phyloP scores from a whole-genome alignment of 75 land plant species.

The Picea glauca region DNA sequence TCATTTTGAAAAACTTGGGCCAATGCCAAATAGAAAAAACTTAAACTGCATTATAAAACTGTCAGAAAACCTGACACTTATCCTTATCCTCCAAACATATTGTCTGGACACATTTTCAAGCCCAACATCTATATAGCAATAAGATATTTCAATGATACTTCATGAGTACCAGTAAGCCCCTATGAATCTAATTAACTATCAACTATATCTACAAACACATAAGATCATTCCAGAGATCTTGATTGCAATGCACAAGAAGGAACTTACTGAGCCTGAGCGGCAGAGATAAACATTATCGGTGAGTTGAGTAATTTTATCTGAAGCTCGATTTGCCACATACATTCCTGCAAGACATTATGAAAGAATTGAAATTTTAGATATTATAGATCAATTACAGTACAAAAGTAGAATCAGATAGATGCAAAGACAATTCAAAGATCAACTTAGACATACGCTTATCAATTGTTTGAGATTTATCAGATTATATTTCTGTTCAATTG shows the following conservation, averaged over 20 bases:
- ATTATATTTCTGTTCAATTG: too few species aligned
- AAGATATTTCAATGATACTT: neutral
- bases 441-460: too few species aligned
- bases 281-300: conserved; percentile 95
- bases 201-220: neutral
- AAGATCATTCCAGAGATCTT: neutral
- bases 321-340: conserved; percentile 97
- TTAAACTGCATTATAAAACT: neutral
- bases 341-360: conserved; percentile 43
- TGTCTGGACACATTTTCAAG: neutral
- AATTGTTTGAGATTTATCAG: too few species aligned
- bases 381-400: too few species aligned
- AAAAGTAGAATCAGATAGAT: too few species aligned
- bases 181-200: neutral
- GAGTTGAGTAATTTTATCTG: conserved; percentile 91
- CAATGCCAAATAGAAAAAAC: neutral
- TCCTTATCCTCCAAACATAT: neutral
- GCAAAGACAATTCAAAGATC: too few species aligned
- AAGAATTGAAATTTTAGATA: too few species aligned
- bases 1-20: too few species aligned
- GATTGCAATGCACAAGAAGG: neutral
- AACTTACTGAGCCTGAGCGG: conserved; percentile 91
- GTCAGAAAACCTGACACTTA: neutral
- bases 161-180: neutral
- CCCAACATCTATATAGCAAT: neutral